phyloP scores from a whole-genome alignment of 2,329 filamentous ascomycete genomes.

The Venturiaceae sp. region DNA sequence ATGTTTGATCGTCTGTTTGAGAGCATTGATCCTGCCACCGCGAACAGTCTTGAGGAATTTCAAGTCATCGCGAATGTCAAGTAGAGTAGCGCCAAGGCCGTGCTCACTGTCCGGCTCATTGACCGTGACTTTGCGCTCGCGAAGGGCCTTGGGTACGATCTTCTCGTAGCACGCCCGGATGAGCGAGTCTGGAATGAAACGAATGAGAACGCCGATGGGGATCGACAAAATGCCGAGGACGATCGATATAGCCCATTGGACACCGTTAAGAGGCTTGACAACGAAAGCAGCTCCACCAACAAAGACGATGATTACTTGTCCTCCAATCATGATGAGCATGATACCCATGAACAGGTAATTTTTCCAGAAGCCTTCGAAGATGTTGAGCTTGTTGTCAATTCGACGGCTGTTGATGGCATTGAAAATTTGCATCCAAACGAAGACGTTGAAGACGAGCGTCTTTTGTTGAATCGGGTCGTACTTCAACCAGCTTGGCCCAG shows the following conservation, averaged over 20 bases:
- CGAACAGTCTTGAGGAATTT: conserved; percentile 71
- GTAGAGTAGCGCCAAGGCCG: conserved; percentile 56
- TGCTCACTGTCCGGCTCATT: conserved; percentile 32
- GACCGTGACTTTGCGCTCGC: conserved; percentile 31
- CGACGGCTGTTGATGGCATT: conserved; percentile 97
- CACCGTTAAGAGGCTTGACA: conserved; percentile 58
- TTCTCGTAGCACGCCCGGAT: conserved; percentile 31
- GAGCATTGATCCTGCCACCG: conserved; percentile 70
- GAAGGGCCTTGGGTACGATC: conserved; percentile 43
- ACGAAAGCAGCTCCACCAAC: conserved; percentile 75
- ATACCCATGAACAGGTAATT: conserved; percentile 89
- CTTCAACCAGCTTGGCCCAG: conserved; percentile 49
- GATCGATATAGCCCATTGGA: conserved; percentile 82
- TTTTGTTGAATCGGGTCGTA: conserved; percentile 42
- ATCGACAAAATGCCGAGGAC: conserved; percentile 77
- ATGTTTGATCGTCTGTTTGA: conserved; percentile 70
- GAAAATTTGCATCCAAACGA: conserved; percentile 99
- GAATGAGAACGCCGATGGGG: conserved; percentile 70
- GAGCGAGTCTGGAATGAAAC: conserved; percentile 68
- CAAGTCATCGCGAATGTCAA: conserved; percentile 71
- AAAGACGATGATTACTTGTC: conserved; percentile 83
- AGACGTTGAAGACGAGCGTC: conserved; percentile 92
- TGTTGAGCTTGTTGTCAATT: conserved; percentile 89
- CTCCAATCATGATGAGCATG: conserved; percentile 76
- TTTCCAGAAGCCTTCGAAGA: conserved; percentile 76